Percentiles rank a stretch among this genome's conserved stretches.
Conservation (phyloP, 768 basidiomycete genomes). For the Boletales sp. region DNA sequence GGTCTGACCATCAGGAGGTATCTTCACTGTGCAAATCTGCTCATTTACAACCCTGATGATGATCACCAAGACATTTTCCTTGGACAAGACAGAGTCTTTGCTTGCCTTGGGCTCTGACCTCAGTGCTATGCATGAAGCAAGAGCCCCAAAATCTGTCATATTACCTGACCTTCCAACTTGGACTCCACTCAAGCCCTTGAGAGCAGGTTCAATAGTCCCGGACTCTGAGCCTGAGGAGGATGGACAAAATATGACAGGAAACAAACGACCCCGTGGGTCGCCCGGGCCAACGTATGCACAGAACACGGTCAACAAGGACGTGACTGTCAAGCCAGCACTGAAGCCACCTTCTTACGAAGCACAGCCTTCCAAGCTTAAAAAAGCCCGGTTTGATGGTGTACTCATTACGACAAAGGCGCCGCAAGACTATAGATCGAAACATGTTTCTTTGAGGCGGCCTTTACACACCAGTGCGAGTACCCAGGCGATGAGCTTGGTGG, state of each 20-base stretch:
- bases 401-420: constrained; percentile 15
- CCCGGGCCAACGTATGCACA: not conserved
- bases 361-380: constrained; percentile 9
- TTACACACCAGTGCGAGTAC: not conserved
- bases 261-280: not conserved
- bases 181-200: constrained; percentile 11
- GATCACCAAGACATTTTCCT: constrained; percentile 8
- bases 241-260: not conserved
- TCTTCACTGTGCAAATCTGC: not conserved
- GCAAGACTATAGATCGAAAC: not conserved
- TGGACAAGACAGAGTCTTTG: not conserved
- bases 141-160: not conserved
- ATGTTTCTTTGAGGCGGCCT: not conserved
- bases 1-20: constrained; percentile 10
- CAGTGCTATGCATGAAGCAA: not conserved
- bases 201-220: not conserved
- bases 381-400: constrained; percentile 21
- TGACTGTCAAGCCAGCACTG: not conserved
- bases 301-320: not conserved
- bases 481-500: constrained; percentile 12
- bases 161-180: constrained; percentile 22
- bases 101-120: not conserved
- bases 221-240: constrained; percentile 10
- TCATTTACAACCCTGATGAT: constrained; percentile 3
- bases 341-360: not conserved